Evolutionary conservation across 2,329 filamentous ascomycete species (phyloP).

Genomic region (Phoma sp.): DNA sequence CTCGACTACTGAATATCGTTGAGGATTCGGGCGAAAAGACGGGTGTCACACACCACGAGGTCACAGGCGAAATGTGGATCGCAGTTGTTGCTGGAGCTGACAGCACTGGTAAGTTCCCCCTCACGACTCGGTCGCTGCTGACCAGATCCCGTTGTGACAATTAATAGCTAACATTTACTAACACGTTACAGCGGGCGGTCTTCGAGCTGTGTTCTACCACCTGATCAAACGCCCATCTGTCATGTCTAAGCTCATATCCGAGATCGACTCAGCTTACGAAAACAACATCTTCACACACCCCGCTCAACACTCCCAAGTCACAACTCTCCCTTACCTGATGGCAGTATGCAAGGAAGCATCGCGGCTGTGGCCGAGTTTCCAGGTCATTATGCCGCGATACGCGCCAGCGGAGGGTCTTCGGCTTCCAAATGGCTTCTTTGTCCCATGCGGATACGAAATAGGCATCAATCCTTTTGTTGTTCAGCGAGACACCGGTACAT

Average conservation of each 20-base stretch:
- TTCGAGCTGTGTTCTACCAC: conserved; percentile 49
- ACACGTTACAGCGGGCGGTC: conserved; percentile 7
- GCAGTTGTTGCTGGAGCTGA: conserved; percentile 47
- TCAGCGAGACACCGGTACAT: conserved; percentile 51
- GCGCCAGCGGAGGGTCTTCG: conserved; percentile 69
- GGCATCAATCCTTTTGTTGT: conserved; percentile 47
- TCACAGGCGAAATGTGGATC: conserved; percentile 32
- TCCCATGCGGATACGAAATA: conserved; percentile 1
- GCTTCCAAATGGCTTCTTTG: conserved; percentile 48
- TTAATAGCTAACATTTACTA: not conserved
- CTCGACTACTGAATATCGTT: conserved; percentile 38
- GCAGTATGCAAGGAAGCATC: conserved; percentile 80
- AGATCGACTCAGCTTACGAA: conserved; percentile 27
- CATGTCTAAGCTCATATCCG: conserved; percentile 21
- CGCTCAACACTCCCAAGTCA: conserved; percentile 54
- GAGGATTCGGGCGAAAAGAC: conserved; percentile 13
- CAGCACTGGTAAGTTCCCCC: conserved; percentile 34
- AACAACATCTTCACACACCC: conserved; percentile 20
- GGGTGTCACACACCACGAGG: conserved; percentile 7
- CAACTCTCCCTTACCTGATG: conserved; percentile 75
- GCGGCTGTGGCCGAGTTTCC: conserved; percentile 74
- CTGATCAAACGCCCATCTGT: conserved; percentile 42
- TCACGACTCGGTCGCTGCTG: not conserved
- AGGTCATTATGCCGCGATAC: conserved; percentile 73
- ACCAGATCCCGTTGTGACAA: no score